Evolutionary conservation across 176 grass and related monocot species (phyloP).

Genomic region (Tillandsia leiboldiana): DNA sequence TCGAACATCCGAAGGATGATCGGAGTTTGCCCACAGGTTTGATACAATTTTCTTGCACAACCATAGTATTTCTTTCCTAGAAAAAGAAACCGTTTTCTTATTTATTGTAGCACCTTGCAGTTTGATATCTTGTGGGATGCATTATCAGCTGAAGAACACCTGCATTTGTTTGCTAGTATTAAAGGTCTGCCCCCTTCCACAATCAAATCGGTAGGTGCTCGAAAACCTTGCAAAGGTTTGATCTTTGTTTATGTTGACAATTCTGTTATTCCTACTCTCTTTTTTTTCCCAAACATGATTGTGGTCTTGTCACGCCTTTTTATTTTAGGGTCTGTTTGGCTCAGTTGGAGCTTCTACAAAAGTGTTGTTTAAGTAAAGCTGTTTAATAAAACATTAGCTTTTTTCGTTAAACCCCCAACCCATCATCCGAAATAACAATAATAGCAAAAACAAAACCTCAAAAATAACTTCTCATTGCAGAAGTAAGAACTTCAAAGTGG

Average conservation of each 20-base stretch:
- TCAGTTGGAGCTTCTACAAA: too few relatives aligned
- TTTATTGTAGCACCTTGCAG: constrained; percentile 31
- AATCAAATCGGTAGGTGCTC: constrained; percentile 57
- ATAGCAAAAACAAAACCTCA: too few relatives aligned
- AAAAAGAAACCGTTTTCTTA: constrained; percentile 5
- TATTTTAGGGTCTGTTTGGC: too few relatives aligned
- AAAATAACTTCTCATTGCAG: too few relatives aligned
- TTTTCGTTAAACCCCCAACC: too few relatives aligned
- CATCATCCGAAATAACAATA: too few relatives aligned
- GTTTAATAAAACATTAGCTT: too few relatives aligned
- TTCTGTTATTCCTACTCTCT: constrained; percentile 8
- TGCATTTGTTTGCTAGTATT: constrained; percentile 88
- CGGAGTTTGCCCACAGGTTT: constrained; percentile 91
- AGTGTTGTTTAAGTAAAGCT: too few relatives aligned
- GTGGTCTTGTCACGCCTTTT: too few relatives aligned
- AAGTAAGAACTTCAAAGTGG: too few relatives aligned
- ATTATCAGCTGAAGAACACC: constrained; percentile 77
- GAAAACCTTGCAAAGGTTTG: neutral
- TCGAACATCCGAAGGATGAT: constrained; percentile 89
- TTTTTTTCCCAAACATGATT: too few relatives aligned
- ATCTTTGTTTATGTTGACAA: constrained; percentile 7
- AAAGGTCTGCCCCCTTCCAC: constrained; percentile 67
- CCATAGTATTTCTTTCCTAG: neutral
- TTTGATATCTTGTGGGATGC: constrained; percentile 97
- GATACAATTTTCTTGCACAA: constrained; percentile 10